Percentiles rank a stretch among this genome's conserved stretches.
Conservation (phyloP, 306 rosid genomes). For the Pterocarpus santalinus region DNA sequence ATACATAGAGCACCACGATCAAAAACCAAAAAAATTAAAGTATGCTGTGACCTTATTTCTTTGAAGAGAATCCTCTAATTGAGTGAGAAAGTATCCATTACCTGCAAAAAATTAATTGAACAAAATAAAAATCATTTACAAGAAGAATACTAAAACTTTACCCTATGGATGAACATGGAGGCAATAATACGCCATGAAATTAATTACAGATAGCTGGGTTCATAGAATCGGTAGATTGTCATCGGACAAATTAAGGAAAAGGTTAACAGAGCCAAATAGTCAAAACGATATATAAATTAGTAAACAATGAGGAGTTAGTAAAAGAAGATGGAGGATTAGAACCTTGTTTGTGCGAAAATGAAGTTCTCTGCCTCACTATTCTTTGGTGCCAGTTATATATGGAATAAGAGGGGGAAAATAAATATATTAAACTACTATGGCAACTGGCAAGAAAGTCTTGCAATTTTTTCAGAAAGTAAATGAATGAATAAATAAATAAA, state of each 20-base stretch:
- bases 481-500: constrained; percentile 2
- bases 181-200: background rate
- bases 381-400: constrained; percentile 22
- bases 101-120: constrained; percentile 6
- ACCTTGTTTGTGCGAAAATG: constrained; percentile 37
- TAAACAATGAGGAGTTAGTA: background rate
- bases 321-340: background rate
- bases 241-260: background rate
- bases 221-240: background rate
- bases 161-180: background rate
- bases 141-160: constrained; percentile 2
- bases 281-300: background rate
- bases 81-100: background rate
- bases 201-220: background rate
- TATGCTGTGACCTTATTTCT: background rate
- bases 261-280: background rate
- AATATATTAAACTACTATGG: background rate
- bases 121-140: background rate
- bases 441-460: background rate
- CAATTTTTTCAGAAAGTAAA: background rate
- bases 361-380: background rate
- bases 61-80: background rate
- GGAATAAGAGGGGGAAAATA: background rate
- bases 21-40: background rate
- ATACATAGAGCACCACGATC: background rate